These are phyloP conservation scores for Penicillium ochrochloron DNA, from an alignment of 495 filamentous ascomycete genomes.

Conservation along the genomic window DNA sequence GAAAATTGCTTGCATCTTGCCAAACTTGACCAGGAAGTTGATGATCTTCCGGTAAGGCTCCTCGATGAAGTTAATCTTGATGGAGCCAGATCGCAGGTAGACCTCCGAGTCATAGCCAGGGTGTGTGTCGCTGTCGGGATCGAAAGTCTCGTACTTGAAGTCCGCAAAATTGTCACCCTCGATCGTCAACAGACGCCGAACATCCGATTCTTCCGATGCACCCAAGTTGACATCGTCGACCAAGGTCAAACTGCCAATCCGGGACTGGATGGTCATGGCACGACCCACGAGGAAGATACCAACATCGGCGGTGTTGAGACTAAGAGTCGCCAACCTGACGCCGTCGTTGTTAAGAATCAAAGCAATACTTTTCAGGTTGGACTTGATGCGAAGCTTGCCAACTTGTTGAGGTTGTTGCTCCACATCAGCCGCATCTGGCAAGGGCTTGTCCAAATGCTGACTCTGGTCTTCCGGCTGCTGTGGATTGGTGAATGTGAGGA, in stretches of 20 bases:
- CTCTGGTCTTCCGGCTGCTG: slow-evolving; percentile 47
- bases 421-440: slow-evolving; percentile 49
- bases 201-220: slow-evolving; percentile 74
- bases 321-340: slow-evolving; percentile 89
- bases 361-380: slow-evolving; percentile 88
- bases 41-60: slow-evolving; percentile 98
- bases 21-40: slow-evolving; percentile 96
- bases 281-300: slow-evolving; percentile 85
- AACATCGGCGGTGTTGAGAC: slow-evolving; percentile 87
- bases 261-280: slow-evolving; percentile 82
- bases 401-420: slow-evolving; percentile 44
- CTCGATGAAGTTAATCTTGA: slow-evolving; percentile 94
- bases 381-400: slow-evolving; percentile 79
- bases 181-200: slow-evolving; percentile 89
- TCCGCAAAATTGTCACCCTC: slow-evolving; percentile 96
- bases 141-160: slow-evolving; percentile 96
- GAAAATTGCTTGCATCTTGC: slow-evolving; percentile 99
- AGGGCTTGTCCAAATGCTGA: slow-evolving; percentile 45
- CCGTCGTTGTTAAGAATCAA: slow-evolving; percentile 98
- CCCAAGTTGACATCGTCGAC: slow-evolving; percentile 95
- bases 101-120: slow-evolving; percentile 96
- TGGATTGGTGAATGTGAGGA: slow-evolving; percentile 89
- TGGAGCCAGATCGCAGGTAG: slow-evolving; percentile 84
- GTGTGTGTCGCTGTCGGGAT: slow-evolving; percentile 71
- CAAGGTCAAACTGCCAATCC: slow-evolving; percentile 83